Conservation (phyloP, 2,329 filamentous ascomycete genomes). For the Verruconis gallopava region DNA sequence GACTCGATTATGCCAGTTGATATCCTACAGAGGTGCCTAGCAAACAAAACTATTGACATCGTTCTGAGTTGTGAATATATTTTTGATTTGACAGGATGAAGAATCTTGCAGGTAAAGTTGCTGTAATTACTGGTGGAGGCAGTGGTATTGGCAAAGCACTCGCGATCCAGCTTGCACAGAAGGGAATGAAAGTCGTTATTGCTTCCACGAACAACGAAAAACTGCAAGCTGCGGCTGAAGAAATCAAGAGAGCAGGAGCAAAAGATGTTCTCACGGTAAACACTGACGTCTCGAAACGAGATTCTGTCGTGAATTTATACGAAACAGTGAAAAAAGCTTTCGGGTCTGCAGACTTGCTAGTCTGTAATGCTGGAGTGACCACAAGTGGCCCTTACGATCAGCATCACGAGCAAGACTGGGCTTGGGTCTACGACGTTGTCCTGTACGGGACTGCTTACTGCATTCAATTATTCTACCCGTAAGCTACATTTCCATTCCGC, state of each 20-base stretch:
- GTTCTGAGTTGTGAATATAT: no score
- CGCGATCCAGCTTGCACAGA: constrained; percentile 13
- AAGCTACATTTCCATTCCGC: no score
- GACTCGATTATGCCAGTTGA: no score
- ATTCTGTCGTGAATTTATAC: constrained; percentile 13
- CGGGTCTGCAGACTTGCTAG: constrained; percentile 14
- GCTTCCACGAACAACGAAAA: constrained; percentile 13
- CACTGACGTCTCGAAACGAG: constrained; percentile 13
- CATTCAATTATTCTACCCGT: constrained; percentile 5
- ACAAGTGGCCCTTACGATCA: constrained; percentile 1
- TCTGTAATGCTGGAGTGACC: constrained; percentile 13
- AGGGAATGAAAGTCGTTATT: constrained; percentile 13
- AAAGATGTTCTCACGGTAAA: constrained; percentile 14
- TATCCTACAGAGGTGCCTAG: no score
- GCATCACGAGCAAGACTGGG: constrained; percentile 1
- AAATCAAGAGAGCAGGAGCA: constrained; percentile 11
- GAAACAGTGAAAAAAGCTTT: constrained; percentile 10
- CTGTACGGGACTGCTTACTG: background rate
- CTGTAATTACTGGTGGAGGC: constrained; percentile 14
- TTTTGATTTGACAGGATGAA: no score
- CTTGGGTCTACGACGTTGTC: constrained; percentile 7
- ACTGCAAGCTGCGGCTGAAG: constrained; percentile 11
- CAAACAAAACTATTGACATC: no score
- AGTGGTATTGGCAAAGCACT: constrained; percentile 14
- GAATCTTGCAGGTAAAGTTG: constrained; percentile 13